A percentile compares a stretch with the other conserved stretches of the same genome.
phyloP scores from a whole-genome alignment of 78 protist genomes.

The Mastigamoeba balamuthi region DNA sequence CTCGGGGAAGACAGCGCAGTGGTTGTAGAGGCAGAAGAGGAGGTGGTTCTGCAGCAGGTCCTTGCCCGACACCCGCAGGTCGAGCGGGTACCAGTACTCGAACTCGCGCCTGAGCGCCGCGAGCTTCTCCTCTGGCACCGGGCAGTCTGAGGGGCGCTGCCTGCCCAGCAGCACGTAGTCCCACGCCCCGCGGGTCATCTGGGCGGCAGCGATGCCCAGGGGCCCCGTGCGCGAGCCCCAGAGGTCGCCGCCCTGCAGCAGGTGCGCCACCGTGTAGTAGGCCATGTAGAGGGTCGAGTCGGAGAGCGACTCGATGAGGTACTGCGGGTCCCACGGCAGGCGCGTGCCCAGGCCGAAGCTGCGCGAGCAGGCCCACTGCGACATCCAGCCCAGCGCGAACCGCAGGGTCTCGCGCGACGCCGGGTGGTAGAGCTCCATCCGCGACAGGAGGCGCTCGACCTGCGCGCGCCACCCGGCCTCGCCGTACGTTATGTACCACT shows the following conservation, averaged over 20 bases:
- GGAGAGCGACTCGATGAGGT: slow-evolving; percentile 96
- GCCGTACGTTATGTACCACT: slow-evolving; percentile 98
- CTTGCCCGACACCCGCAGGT: slow-evolving; percentile 94
- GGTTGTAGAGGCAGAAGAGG: slow-evolving; percentile 96
- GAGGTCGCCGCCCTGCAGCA: slow-evolving; percentile 77
- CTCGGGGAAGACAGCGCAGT: slow-evolving; percentile 86
- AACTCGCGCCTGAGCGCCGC: slow-evolving; percentile 72
- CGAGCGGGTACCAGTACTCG: slow-evolving; percentile 96
- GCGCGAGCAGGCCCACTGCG: slow-evolving; percentile 98
- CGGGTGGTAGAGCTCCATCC: slow-evolving; percentile 29
- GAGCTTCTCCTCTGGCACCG: slow-evolving; percentile 52
- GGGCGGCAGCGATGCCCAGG: slow-evolving; percentile 62
- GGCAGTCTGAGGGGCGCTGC: slow-evolving; percentile 19
- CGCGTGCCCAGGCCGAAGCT: slow-evolving; percentile 95
- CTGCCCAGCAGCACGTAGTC: slow-evolving; percentile 26
- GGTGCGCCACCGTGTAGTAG: slow-evolving; percentile 96
- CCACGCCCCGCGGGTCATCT: slow-evolving; percentile 62
- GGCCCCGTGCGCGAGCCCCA: too few species aligned
- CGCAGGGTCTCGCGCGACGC: slow-evolving; percentile 44
- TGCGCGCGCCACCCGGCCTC: slow-evolving; percentile 77
- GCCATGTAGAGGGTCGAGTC: slow-evolving; percentile 99
- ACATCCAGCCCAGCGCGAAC: slow-evolving; percentile 44
- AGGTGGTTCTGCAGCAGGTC: slow-evolving; percentile 98
- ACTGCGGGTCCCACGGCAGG: slow-evolving; percentile 83
- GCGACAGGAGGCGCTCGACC: slow-evolving; percentile 12